Base-by-base conservation (phyloP, 208 protist genomes). In the Leishmania amazonensis region DNA sequence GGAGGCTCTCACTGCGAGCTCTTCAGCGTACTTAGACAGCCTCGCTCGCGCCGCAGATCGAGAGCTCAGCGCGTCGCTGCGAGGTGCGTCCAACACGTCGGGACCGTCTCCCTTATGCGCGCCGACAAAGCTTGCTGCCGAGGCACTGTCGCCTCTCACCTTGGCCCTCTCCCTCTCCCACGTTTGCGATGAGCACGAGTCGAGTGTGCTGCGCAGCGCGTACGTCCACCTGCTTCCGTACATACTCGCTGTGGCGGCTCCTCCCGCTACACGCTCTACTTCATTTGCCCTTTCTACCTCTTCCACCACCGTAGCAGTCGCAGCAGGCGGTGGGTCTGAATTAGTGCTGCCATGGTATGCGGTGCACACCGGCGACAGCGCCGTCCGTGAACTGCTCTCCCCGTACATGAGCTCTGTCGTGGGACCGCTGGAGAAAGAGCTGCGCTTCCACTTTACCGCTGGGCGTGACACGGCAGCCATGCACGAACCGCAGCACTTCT, bases 401-500 rank as follows among this genome's bases (percentile, higher is more conserved):
- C 88, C 93, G 15, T 92, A 89, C 78, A 35, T 90, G 31, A 24
- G 35, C 17, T 45, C 54, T 53, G 79, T 83, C 17, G 83, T 91
- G 1, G 86, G 87, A 7, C 87, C 86, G 28, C 87, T 91, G 53
- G 89, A 89, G 78, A 90, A 83, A 75, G 89, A 94, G 80, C 81
- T 97, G 77, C 82, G 80, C 64, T 97, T 88, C 79, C 94, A 97
- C 79, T 97, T 97, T 75, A 64, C 75, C 47, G 42, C 76, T 0
- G 90, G 91, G 11, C 78, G 76, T 24, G 83, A 79, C 21, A 95
- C 94, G 38, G 89, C 89, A 3, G 76, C 81, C 49, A 72, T 84
- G 17, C 80, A 88, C 38, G 85, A 94, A 53, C 89, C 94, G 17
- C 94, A 95, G 57, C 90, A 95, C 80, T 94, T 95, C 77, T 97